Base-by-base conservation (phyloP, 192 early-diverging fungal species). In the Coemansia sp. region DNA sequence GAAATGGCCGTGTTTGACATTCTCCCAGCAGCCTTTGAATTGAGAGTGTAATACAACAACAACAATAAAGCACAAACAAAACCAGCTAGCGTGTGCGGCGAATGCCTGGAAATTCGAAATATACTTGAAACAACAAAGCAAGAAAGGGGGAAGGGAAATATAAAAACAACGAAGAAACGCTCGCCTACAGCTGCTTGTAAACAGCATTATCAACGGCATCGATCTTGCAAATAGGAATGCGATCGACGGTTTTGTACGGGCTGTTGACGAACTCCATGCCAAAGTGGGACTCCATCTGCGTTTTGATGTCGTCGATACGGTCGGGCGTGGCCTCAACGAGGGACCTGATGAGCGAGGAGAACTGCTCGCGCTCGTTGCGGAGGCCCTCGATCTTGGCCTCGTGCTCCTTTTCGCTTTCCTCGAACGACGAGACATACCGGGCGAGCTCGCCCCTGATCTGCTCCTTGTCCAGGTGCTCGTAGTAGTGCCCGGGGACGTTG, bases 251-350 rank as follows among this genome's bases (percentile, higher is more conserved):
- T 4, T 61, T 54, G 54, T 76, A 82, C 4, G 79, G 74, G 60
- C 70, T 71, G 53, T 76, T 69, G 26, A 82, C 79, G 73, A 82
- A 82, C 65, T 70, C 71, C 74, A 82, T 74, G 6, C 52, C 79
- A 58, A 82, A 70, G 41, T 58, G 47, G 9, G 60, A 63, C 57
- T 69, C 68, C 16, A 73, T 53, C 12, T 63, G 48, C 11, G 5
- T 21, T 49, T 67, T 74, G n/a, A 82, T 72, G 32, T 56, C 61
- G 19, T 76, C 68, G 12, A 75, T 42, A 15, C 69, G 44, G 23
- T 61, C 67, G 2, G 32, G 26, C 6, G 13, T 54, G 4, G 79
- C 67, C 1, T 64, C 63, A 45, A 54, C 61, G 21, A 82, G 64
- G 32, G 57, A 19, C 44, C 42, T 44, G 4, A 76, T 59, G 37